Evolutionary conservation across 768 basidiomycete species (phyloP).

Genomic region (Favolaschia claudopus): DNA sequence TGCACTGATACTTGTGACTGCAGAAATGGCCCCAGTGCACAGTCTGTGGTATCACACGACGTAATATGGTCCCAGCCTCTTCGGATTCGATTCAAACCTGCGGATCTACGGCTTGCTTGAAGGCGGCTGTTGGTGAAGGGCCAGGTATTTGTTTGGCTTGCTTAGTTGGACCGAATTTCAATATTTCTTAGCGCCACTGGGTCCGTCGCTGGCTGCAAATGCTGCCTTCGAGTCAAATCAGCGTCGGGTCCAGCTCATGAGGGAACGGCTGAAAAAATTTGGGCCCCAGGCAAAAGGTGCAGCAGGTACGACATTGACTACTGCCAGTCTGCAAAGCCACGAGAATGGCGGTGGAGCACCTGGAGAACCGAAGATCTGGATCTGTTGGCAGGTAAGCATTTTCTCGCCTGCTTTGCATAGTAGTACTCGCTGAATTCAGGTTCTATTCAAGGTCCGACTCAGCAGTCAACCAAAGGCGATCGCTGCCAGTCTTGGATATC

Average conservation of each 20-base stretch:
- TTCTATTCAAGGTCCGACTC: neutral
- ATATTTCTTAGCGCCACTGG: neutral
- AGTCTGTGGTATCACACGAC: constrained; percentile 4
- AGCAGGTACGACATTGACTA: neutral
- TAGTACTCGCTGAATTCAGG: neutral
- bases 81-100: neutral
- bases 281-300: neutral
- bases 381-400: neutral
- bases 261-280: neutral
- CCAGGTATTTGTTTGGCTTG: neutral
- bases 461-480: neutral
- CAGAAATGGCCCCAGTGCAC: constrained; percentile 6
- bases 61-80: neutral
- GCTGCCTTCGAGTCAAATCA: neutral
- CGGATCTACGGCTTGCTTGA: neutral
- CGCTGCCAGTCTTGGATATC: neutral
- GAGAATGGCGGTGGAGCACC: neutral
- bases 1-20: neutral
- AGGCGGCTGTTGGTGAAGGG: neutral
- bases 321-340: neutral
- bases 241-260: neutral
- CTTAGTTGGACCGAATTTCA: neutral
- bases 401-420: neutral
- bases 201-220: neutral
- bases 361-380: neutral